Percentiles rank a stretch among this genome's conserved stretches.
Conservation (phyloP, 768 basidiomycete species). For the Auriscalpium orientale region DNA sequence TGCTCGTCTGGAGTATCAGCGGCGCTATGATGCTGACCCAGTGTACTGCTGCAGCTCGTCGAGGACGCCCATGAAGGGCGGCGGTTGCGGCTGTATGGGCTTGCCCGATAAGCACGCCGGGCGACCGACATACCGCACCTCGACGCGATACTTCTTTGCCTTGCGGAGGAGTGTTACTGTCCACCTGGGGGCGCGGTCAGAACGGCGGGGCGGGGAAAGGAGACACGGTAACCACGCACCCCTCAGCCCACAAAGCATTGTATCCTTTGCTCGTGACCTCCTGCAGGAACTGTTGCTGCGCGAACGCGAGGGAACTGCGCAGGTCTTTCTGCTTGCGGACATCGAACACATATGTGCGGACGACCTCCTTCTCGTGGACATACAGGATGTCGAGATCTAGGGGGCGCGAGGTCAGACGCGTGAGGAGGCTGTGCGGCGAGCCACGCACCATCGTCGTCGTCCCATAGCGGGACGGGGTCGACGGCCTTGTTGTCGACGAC, state of each 20-base stretch:
- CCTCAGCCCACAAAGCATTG: conserved; percentile 60
- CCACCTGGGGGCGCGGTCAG: conserved; percentile 41
- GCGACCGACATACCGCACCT: conserved; percentile 62
- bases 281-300: conserved; percentile 55
- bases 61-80: conserved; percentile 65
- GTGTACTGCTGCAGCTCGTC: conserved; percentile 26
- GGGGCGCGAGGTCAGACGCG: background rate
- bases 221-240: conserved; percentile 32
- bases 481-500: conserved; percentile 62
- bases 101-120: conserved; percentile 52
- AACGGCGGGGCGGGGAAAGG: background rate
- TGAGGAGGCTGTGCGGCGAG: background rate
- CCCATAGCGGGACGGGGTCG: conserved; percentile 57
- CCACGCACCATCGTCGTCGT: conserved; percentile 44
- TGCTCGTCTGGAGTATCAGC: background rate
- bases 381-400: conserved; percentile 53
- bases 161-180: conserved; percentile 54
- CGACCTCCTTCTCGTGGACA: conserved; percentile 45
- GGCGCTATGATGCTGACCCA: background rate
- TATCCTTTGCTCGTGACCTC: conserved; percentile 48
- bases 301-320: conserved; percentile 48
- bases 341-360: conserved; percentile 59
- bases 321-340: conserved; percentile 42
- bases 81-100: conserved; percentile 35
- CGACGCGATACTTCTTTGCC: conserved; percentile 54